Conservation (phyloP, 441 rosid genomes). For the Kokia cookei region DNA sequence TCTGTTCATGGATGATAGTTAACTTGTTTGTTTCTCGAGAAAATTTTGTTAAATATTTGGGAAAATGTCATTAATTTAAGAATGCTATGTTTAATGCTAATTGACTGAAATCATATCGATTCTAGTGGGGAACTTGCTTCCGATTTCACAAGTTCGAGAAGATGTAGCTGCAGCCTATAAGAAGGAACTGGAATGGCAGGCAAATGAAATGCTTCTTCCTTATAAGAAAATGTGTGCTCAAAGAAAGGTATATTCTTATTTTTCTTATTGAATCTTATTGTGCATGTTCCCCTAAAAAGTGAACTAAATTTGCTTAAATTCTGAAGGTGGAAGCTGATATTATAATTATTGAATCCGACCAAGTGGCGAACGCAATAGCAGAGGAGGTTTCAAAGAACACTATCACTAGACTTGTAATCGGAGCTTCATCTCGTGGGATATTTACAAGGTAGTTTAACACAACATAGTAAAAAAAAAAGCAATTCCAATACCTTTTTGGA, state of each 20-base stretch:
- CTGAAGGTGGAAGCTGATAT: conserved; percentile 59
- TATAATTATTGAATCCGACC: conserved; percentile 52
- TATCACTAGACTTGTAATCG: conserved; percentile 73
- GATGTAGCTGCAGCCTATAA: conserved; percentile 68
- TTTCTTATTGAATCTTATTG: neutral
- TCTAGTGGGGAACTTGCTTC: conserved; percentile 65
- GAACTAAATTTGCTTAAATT: conserved; percentile 1
- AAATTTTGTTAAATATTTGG: too few species aligned
- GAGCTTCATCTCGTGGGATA: conserved; percentile 61
- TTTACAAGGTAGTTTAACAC: conserved; percentile 44
- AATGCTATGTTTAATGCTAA: neutral
- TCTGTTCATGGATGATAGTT: neutral
- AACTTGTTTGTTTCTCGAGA: neutral
- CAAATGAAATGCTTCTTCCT: conserved; percentile 54
- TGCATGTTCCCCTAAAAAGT: neutral
- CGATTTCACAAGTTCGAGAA: conserved; percentile 69
- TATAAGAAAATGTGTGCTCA: conserved; percentile 53
- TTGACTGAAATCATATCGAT: neutral
- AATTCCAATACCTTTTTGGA: neutral
- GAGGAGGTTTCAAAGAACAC: conserved; percentile 49
- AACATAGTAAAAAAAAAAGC: neutral
- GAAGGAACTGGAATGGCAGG: conserved; percentile 57
- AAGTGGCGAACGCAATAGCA: conserved; percentile 65
- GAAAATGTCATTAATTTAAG: too few species aligned
- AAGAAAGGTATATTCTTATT: conserved; percentile 48